Conservation (phyloP, 495 filamentous ascomycete genomes). For the Penicillium roqueforti region DNA sequence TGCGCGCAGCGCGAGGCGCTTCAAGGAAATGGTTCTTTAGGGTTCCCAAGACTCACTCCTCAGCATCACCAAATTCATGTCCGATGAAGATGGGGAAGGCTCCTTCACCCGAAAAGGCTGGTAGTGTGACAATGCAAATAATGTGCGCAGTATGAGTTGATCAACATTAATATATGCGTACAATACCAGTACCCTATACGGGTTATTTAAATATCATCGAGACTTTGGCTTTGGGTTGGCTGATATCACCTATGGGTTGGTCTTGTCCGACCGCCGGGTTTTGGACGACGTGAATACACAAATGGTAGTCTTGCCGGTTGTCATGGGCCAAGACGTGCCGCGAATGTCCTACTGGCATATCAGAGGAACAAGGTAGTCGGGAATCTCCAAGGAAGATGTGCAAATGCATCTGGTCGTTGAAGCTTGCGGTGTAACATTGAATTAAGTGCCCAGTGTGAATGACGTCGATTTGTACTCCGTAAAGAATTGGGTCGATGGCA, state of each 20-base stretch:
- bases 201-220: constrained; percentile 23
- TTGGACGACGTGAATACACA: constrained; percentile 45
- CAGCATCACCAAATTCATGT: constrained; percentile 32
- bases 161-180: constrained; percentile 24
- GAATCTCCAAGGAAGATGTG: constrained; percentile 40
- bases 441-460: constrained; percentile 11
- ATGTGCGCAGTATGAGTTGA: constrained; percentile 32
- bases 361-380: constrained; percentile 41
- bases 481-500: not conserved
- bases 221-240: constrained; percentile 11
- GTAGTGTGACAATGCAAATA: constrained; percentile 36
- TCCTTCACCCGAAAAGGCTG: constrained; percentile 28
- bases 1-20: constrained; percentile 39
- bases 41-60: constrained; percentile 40
- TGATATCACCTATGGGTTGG: constrained; percentile 51
- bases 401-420: constrained; percentile 22
- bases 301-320: constrained; percentile 43
- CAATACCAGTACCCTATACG: constrained; percentile 23
- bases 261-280: constrained; percentile 44
- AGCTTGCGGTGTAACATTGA: constrained; percentile 11
- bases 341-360: constrained; percentile 49
- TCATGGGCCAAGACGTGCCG: constrained; percentile 51
- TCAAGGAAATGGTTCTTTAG: constrained; percentile 40
- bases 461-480: constrained; percentile 7
- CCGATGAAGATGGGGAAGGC: constrained; percentile 36